Base-by-base conservation (phyloP, 2,329 filamentous ascomycete species). In the Diaporthe australafricana region DNA sequence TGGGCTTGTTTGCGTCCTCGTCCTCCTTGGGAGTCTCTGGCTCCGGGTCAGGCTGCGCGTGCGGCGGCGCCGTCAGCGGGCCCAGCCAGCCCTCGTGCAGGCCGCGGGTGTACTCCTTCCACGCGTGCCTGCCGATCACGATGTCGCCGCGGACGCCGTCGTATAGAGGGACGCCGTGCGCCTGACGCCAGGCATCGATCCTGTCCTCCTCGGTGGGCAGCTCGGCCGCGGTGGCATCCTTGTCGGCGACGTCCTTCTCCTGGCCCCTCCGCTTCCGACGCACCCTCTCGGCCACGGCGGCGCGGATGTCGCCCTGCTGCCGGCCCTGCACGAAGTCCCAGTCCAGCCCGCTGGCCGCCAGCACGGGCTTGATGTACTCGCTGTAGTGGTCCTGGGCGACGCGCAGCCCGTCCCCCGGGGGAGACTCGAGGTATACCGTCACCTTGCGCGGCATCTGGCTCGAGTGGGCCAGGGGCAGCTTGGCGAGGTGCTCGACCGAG, bases 81-180 rank as follows among this genome's bases (percentile, higher is more conserved):
- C 96, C 96, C 30, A 99, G 84, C 96, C 96, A 99, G 70, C 96
- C 96, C 83, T 99, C 96, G 80, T 99, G 96, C 75, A 98, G 80
- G 56, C 96, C 96, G 72, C 95, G 89, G 30, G 98, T 86, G 81
- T 98, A 99, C 83, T 99, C 96, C 84, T 98, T 99, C 96, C 96
- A 99, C 12, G 96, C 92, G 80, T 98, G 93, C 70, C 96, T 87
- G 16, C 96, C 96, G 77, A 99, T 90, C 22, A 98, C 91, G 66
- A 99, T 87, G 79, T 98, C 96, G 55, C 96, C 96, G 74, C 89
- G 88, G 27, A 92, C 86, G 12, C 94, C 95, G 5, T 91, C 86
- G 78, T 92, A 96, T 42, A 94, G 90, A 32, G 85, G 86, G 12
- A 96, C 89, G 8, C 92, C 92, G 73, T 91, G 90, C 75, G 86